Conservation (phyloP, 2,329 filamentous ascomycete species). For the Monascus ruber region DNA sequence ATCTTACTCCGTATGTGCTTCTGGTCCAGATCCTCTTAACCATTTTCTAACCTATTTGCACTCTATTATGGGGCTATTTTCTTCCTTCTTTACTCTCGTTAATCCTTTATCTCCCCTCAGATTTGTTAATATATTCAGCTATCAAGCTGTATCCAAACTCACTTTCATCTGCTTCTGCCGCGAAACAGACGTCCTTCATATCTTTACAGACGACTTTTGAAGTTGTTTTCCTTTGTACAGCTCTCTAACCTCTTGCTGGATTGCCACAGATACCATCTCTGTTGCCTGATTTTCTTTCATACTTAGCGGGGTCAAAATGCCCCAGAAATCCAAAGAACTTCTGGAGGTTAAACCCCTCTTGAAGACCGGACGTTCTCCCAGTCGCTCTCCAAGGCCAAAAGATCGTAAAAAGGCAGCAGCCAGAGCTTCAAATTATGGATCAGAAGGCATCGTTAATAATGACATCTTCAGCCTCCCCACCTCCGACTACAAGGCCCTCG, state of each 20-base stretch:
- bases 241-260: too few relatives aligned
- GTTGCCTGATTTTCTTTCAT: too few relatives aligned
- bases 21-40: constrained; percentile 9
- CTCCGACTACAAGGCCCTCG: constrained; percentile 70
- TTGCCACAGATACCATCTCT: too few relatives aligned
- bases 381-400: constrained; percentile 29
- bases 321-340: constrained; percentile 14
- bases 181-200: too few relatives aligned
- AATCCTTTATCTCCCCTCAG: constrained; percentile 4
- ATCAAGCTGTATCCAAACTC: too few relatives aligned
- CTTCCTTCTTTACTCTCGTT: constrained; percentile 26
- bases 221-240: too few relatives aligned
- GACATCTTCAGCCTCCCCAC: constrained; percentile 79
- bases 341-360: constrained; percentile 25
- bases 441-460: constrained; percentile 60
- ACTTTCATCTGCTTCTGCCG: too few relatives aligned
- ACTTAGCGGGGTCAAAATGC: constrained; percentile 9
- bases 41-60: constrained; percentile 16
- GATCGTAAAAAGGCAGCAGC: constrained; percentile 19
- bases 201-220: too few relatives aligned
- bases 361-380: constrained; percentile 24
- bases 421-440: constrained; percentile 32
- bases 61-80: constrained; percentile 26
- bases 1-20: too few relatives aligned
- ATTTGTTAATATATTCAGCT: too few relatives aligned